phyloP scores from a whole-genome alignment of 306 rosid genomes.

The Fragaria ananassa region DNA sequence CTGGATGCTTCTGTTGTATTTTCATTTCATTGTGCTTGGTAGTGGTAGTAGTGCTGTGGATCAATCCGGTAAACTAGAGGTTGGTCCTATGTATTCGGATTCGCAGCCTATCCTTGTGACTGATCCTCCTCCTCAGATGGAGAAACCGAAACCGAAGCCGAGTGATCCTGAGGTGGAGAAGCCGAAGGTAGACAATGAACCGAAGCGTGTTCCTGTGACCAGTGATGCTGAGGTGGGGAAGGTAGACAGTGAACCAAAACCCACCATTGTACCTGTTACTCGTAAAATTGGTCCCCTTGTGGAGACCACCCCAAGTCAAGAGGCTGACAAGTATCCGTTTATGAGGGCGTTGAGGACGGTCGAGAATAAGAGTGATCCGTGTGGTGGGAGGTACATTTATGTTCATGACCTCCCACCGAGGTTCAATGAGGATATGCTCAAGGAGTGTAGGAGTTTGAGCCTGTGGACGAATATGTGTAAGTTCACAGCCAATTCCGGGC shows the following conservation, averaged over 20 bases:
- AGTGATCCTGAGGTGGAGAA: no score
- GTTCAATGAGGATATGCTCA: conserved; percentile 95
- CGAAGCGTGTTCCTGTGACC: not conserved
- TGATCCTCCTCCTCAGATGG: not conserved
- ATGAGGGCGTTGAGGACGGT: conserved; percentile 61
- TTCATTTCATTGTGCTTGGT: conserved; percentile 72
- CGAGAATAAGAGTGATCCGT: conserved; percentile 89
- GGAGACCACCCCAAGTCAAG: not conserved
- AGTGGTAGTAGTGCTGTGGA: conserved; percentile 23
- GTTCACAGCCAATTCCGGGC: conserved; percentile 89
- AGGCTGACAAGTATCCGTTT: conserved; percentile 46
- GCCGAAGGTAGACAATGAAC: not conserved
- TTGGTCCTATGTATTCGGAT: conserved; percentile 30
- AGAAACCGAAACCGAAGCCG: not conserved
- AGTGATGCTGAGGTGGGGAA: not conserved
- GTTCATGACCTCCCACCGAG: conserved; percentile 85
- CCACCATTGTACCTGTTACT: not conserved
- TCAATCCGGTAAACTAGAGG: conserved; percentile 30
- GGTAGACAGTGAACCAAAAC: conserved; percentile 5
- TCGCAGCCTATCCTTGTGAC: conserved; percentile 9
- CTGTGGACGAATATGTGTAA: conserved; percentile 97
- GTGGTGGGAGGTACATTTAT: conserved; percentile 95
- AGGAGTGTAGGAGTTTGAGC: conserved; percentile 74
- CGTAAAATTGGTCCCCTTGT: not conserved
- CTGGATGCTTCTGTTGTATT: conserved; percentile 73